Evolutionary conservation across 441 rosid species (phyloP), one percentile per base, ranked within the genome.

Genomic region (Croton laevigatus): DNA sequence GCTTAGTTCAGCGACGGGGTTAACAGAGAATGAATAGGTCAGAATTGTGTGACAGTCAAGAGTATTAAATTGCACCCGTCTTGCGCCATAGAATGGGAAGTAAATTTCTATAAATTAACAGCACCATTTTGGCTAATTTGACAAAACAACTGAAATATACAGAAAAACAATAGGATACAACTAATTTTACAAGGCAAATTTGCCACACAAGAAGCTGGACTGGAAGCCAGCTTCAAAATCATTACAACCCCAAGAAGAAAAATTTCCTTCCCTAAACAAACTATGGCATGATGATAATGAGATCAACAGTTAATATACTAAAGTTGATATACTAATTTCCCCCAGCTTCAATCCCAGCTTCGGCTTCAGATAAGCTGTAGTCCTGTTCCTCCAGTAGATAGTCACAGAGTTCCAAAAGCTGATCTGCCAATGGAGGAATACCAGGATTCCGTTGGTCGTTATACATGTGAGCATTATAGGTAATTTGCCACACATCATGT

Each of bases 371-470:
- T 81, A 91, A 75, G 76, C 77, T 81, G 37, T 80, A 73, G 38
- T 20, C 62, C 55, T 85, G 53, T 64, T 86, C 84, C 4, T 81
- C 75, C 32, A 95, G 55, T 89, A 96, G 75, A 81, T 83, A 87
- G 79, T 96, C 97, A 75, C 97, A 96, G 11, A 93, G 71, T 81
- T 93, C 96, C 76, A 96, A 68, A 49, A 96, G 90, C 87, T 93
- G 98, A 89, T 96, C 99, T 3, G 97, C 99, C 7, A 93, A 86
- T 4, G 97, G 99, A 40, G 99, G 97, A 75, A 96, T 96, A 59
- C 84, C 94, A 17, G 94, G 99, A 84, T 96, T 85, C 69, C 97
- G 90, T 58, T 86, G 70, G 22, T 88, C 93, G 59, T 96, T 96
- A 78, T 96, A 96, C 51, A 57, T 8, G 77, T 96, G 99, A 55